Conservation (phyloP, 2,329 filamentous ascomycete genomes). For the Didymella lethalis region DNA sequence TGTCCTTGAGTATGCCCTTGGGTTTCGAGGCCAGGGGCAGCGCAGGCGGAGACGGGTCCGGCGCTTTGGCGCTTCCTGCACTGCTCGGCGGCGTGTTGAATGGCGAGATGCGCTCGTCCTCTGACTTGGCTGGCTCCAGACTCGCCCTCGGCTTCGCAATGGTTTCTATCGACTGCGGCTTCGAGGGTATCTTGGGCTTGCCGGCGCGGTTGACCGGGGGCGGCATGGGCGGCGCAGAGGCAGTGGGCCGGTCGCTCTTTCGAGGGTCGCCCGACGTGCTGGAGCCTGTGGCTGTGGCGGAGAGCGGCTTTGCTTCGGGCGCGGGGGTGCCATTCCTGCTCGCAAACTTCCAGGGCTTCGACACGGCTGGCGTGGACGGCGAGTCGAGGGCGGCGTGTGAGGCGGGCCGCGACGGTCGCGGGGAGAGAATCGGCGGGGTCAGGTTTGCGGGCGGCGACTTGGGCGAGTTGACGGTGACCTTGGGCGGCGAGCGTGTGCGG, state of each 20-base stretch:
- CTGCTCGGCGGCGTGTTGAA: constrained; percentile 88
- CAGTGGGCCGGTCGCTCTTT: constrained; percentile 50
- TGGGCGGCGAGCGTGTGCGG: constrained; percentile 64
- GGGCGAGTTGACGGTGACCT: constrained; percentile 74
- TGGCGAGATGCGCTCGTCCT: constrained; percentile 69
- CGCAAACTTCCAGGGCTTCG: constrained; percentile 47
- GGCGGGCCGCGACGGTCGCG: constrained; percentile 41
- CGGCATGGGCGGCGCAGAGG: constrained; percentile 57
- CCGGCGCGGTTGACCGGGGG: constrained; percentile 82
- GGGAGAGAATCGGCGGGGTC: constrained; percentile 42
- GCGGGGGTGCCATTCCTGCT: constrained; percentile 54
- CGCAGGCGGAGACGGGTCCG: constrained; percentile 33
- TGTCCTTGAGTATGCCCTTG: constrained; percentile 35
- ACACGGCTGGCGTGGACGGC: constrained; percentile 21
- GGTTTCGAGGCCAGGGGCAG: constrained; percentile 38
- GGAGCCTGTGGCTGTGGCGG: constrained; percentile 26
- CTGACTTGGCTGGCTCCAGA: constrained; percentile 51
- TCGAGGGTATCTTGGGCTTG: constrained; percentile 72
- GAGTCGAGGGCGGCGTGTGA: constrained; percentile 40
- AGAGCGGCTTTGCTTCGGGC: constrained; percentile 48
- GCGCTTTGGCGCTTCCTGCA: constrained; percentile 61
- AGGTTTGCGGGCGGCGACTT: constrained; percentile 65
- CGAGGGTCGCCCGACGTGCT: constrained; percentile 37
- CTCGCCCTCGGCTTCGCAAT: constrained; percentile 27
- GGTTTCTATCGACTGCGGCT: constrained; percentile 48